These are phyloP conservation scores for Auricularia auricula-judae DNA, from an alignment of 768 basidiomycete genomes.

Conservation along the genomic window DNA sequence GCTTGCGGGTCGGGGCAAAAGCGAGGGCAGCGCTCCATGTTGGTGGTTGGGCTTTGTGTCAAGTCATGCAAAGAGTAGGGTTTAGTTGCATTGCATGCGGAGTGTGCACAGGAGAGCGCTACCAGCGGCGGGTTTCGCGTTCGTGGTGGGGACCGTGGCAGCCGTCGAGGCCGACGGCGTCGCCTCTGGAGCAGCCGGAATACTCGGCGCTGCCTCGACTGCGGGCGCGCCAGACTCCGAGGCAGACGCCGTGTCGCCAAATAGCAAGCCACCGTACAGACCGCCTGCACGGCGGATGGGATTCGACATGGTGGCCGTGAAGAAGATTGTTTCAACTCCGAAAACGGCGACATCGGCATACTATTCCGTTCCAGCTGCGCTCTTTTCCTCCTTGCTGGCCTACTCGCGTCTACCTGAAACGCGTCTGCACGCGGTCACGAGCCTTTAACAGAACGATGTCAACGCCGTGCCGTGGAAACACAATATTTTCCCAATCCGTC, in stretches of 20 bases:
- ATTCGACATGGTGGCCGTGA: neutral
- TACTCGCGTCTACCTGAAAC: too few relatives aligned
- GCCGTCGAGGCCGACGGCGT: constrained; percentile 18
- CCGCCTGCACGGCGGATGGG: constrained; percentile 60
- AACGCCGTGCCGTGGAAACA: too few relatives aligned
- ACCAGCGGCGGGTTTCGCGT: constrained; percentile 1
- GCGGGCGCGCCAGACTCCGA: neutral
- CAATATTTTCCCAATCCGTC: too few relatives aligned
- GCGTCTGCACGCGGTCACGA: too few relatives aligned
- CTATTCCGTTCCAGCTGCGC: too few relatives aligned
- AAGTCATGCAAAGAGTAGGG: neutral
- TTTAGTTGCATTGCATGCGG: neutral
- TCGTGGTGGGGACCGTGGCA: neutral
- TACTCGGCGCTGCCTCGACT: constrained; percentile 16
- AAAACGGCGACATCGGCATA: too few relatives aligned
- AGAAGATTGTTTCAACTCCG: too few relatives aligned
- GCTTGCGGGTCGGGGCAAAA: constrained; percentile 74
- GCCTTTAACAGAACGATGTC: too few relatives aligned
- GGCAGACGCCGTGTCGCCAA: constrained; percentile 14
- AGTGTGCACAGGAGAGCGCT: constrained; percentile 2
- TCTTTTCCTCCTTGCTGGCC: too few relatives aligned
- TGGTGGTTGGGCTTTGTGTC: constrained; percentile 23
- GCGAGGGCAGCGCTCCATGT: constrained; percentile 87
- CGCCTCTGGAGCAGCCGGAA: constrained; percentile 16
- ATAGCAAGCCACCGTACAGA: constrained; percentile 79